These are phyloP conservation scores for Calocera viscosa DNA, from an alignment of 768 basidiomycete species.

Conservation along the genomic window DNA sequence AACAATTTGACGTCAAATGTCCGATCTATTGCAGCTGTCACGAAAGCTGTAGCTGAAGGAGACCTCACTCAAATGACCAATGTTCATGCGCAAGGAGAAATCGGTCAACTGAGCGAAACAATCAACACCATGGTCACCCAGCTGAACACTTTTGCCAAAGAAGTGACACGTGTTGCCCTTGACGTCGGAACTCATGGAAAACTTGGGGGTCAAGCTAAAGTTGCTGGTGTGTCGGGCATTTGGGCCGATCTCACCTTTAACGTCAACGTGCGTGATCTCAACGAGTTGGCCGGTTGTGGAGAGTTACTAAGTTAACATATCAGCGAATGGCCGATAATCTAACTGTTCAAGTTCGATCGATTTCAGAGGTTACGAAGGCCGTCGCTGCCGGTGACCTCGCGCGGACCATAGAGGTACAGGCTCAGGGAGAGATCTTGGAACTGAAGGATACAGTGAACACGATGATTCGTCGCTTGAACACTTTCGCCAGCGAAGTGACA, in stretches of 20 bases:
- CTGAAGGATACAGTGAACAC: conserved; percentile 96
- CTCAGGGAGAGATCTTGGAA: conserved; percentile 87
- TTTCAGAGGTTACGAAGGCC: conserved; percentile 88
- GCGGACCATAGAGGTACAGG: conserved; percentile 74
- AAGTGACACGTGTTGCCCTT: conserved; percentile 67
- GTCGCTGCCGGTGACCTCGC: conserved; percentile 90
- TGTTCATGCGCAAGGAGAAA: conserved; percentile 62
- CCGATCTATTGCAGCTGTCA: conserved; percentile 65
- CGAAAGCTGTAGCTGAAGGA: conserved; percentile 62
- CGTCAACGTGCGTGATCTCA: conserved; percentile 78
- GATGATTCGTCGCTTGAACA: conserved; percentile 55
- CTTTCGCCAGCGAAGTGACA: conserved; percentile 72
- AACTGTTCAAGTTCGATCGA: conserved; percentile 86
- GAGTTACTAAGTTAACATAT: background rate
- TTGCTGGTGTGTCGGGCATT: conserved; percentile 87
- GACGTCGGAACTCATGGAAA: conserved; percentile 96
- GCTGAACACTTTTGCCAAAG: conserved; percentile 72
- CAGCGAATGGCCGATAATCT: conserved; percentile 36
- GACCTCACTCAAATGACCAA: conserved; percentile 70
- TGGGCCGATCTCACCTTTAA: conserved; percentile 95
- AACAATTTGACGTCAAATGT: conserved; percentile 76
- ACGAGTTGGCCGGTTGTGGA: background rate
- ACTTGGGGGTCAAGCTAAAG: conserved; percentile 86
- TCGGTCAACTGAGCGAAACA: conserved; percentile 78
- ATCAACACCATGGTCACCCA: conserved; percentile 92